These are phyloP conservation scores for Flueggea neowawraea DNA, from an alignment of 441 rosid species.

Conservation along the genomic window DNA sequence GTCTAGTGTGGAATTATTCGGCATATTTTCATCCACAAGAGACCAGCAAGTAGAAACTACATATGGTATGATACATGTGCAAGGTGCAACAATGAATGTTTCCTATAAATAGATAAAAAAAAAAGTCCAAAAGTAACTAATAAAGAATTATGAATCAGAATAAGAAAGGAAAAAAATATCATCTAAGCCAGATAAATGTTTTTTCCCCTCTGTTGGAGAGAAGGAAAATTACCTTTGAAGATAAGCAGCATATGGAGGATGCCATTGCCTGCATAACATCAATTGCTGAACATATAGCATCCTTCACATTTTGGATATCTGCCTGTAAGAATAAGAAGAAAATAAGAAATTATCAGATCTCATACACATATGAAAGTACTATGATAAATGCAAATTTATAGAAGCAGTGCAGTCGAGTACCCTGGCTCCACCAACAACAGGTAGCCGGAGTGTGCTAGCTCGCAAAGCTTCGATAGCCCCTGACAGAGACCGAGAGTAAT, in stretches of 20 bases:
- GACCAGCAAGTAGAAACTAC: too few species aligned
- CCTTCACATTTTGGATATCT: conserved; percentile 63
- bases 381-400: background rate
- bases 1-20: too few species aligned
- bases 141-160: too few species aligned
- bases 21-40: too few species aligned
- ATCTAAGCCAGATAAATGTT: too few species aligned
- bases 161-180: too few species aligned
- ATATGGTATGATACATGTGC: too few species aligned
- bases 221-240: conserved; percentile 54
- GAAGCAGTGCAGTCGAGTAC: conserved; percentile 27
- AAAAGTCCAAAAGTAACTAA: too few species aligned
- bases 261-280: conserved; percentile 92
- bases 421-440: conserved; percentile 80
- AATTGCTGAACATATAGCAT: conserved; percentile 79
- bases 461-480: conserved; percentile 76
- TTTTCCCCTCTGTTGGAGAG: too few species aligned
- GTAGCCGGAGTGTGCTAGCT: conserved; percentile 89
- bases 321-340: conserved; percentile 42
- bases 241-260: conserved; percentile 58
- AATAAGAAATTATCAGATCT: conserved; percentile 7
- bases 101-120: too few species aligned
- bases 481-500: conserved; percentile 56
- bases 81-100: too few species aligned
- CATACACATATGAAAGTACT: conserved; percentile 5